Conservation (phyloP, 352 stramenopile species). For the Blastocystis sp. region DNA sequence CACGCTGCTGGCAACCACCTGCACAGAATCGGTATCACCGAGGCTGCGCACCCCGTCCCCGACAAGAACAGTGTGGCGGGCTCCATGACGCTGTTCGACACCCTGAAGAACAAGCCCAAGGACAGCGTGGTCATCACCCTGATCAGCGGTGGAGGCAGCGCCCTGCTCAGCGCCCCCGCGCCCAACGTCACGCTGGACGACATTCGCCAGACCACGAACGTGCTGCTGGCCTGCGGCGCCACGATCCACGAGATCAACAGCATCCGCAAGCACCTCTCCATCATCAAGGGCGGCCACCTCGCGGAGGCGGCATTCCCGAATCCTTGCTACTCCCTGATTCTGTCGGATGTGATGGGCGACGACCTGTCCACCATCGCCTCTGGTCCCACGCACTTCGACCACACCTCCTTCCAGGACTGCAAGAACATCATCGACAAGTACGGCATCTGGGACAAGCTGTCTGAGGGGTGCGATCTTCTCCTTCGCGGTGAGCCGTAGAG, state of each 20-base stretch:
- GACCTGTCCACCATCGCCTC: constrained; percentile 70
- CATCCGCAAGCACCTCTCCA: constrained; percentile 70
- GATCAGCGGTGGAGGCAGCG: constrained; percentile 70
- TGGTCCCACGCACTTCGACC: constrained; percentile 70
- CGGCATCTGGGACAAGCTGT: constrained; percentile 66
- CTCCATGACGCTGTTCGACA: constrained; percentile 68
- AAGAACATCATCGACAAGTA: constrained; percentile 63
- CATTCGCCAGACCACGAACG: constrained; percentile 68
- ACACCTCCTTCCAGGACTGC: constrained; percentile 71
- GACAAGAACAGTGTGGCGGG: constrained; percentile 71
- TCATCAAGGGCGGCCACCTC: constrained; percentile 67
- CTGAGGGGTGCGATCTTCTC: not conserved
- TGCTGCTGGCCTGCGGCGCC: constrained; percentile 71
- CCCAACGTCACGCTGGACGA: constrained; percentile 66
- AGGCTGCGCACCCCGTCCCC: constrained; percentile 71
- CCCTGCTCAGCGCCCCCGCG: constrained; percentile 63
- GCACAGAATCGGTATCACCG: constrained; percentile 57
- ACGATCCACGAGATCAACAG: constrained; percentile 72
- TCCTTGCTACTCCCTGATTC: constrained; percentile 70
- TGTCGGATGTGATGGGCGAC: constrained; percentile 72
- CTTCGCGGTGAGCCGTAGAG: not conserved
- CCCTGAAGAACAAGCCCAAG: constrained; percentile 21
- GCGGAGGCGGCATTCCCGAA: constrained; percentile 67
- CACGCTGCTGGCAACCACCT: constrained; percentile 42
- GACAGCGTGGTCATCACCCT: constrained; percentile 71